A percentile compares a stretch with the other conserved stretches of the same genome.
These are phyloP conservation scores for Botrytis tulipae DNA, from an alignment of 2,329 filamentous ascomycete species.

Conservation along the genomic window DNA sequence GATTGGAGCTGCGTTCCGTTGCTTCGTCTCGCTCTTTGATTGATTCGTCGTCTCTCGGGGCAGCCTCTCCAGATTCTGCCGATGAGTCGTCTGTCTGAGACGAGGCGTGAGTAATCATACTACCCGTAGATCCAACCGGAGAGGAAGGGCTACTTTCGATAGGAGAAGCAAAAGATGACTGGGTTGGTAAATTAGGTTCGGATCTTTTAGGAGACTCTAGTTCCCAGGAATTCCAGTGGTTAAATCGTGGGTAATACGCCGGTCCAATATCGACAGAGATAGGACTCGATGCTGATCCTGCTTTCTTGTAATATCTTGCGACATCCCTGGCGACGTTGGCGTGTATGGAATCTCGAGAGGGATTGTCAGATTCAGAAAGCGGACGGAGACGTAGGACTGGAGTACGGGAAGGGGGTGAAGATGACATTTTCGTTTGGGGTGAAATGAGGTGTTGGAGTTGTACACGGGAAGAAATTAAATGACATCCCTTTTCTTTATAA, in stretches of 20 bases:
- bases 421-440: neutral
- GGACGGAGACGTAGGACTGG: neutral
- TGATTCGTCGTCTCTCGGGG: neutral
- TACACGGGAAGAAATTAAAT: neutral
- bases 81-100: neutral
- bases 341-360: neutral
- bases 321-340: neutral
- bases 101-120: neutral
- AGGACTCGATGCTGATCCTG: neutral
- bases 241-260: neutral
- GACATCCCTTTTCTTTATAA: neutral
- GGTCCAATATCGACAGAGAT: neutral
- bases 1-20: neutral
- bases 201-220: neutral
- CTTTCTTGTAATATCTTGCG: neutral
- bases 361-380: neutral
- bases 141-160: neutral
- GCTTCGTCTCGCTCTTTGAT: neutral
- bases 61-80: neutral
- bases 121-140: neutral
- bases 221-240: neutral
- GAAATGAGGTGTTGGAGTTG: neutral
- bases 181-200: neutral
- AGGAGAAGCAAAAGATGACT: neutral
- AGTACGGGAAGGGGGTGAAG: neutral